Evolutionary conservation across 192 early-diverging fungal genomes (phyloP), one percentile per base, ranked within the genome.

Genomic region (Linnemannia schmuckeri): DNA sequence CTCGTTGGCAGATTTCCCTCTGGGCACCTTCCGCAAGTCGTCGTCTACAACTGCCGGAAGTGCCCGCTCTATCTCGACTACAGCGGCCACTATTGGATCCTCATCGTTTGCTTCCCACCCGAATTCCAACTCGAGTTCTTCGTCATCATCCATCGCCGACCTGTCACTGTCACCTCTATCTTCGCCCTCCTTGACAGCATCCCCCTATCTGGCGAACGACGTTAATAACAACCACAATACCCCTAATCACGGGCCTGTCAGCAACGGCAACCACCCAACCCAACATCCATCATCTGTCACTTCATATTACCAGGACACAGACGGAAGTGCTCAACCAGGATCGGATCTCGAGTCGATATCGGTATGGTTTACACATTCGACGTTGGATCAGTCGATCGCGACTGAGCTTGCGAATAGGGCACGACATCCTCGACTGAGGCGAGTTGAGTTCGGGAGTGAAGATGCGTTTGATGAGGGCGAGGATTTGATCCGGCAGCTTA

Each of bases 361-460:
- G 15, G 57, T 87, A 24, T 78, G 75, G 79, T 87, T 87, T 42
- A 77, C 85, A 61, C 79, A 87, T 33, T 87, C 85, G 24, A 78
- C 75, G 15, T 61, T 87, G 47, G 66, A 87, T n/a, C 54, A 76
- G 24, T 66, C 79, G 3, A 87, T 87, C 40, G 52, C 72, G 0
- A 46, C 40, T 12, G 85, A 87, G 52, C 35, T 87, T 40, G 47
- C 71, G 3, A 70, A 78, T 42, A 44, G 70, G 2, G 12, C 44
- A 20, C 75, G 85, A 33, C 85, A 87, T 0, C 85, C 85, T 13
- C 55, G 70, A 10, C 35, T 87, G 49, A 78, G n/a, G 42, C 5
- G 33, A 0, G 85, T 87, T 5, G 85, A 81, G 27, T 87, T 87
- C 75, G 85, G 85, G 35, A 87, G 85, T n/a, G 85, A 87, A 24